These are phyloP conservation scores for Nidula microcarpa DNA, from an alignment of 768 basidiomycete species.

Conservation along the genomic window DNA sequence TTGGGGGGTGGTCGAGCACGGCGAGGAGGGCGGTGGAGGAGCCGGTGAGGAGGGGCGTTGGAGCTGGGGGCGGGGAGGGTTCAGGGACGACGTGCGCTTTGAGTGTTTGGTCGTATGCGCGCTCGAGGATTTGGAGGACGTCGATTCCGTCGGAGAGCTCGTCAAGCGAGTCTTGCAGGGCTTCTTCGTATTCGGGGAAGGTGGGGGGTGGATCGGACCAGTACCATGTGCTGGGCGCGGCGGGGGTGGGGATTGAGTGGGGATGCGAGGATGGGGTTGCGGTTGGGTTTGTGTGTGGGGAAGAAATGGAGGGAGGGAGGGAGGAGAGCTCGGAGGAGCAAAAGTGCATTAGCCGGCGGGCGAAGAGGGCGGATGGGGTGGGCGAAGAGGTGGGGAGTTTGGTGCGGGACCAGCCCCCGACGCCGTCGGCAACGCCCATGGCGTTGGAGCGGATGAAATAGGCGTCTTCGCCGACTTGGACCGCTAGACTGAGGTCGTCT, in stretches of 20 bases:
- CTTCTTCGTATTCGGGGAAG: slow-evolving; percentile 4
- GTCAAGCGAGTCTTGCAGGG: slow-evolving; percentile 40
- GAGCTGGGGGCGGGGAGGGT: slow-evolving; percentile 5
- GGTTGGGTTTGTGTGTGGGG: slow-evolving; percentile 8
- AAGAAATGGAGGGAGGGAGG: slow-evolving; percentile 6
- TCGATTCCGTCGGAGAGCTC: slow-evolving; percentile 71
- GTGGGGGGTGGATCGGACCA: slow-evolving; percentile 8
- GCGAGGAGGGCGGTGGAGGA: slow-evolving; percentile 70
- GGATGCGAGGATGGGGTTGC: slow-evolving; percentile 2
- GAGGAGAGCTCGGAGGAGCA: slow-evolving; percentile 60
- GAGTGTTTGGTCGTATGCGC: slow-evolving; percentile 65
- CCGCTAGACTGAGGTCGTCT: slow-evolving; percentile 43
- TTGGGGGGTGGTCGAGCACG: slow-evolving; percentile 46
- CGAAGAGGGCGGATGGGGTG: slow-evolving; percentile 54
- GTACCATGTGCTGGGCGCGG: slow-evolving; percentile 14
- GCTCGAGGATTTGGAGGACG: slow-evolving; percentile 64
- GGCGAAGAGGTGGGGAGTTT: slow-evolving; percentile 10
- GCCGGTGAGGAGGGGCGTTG: slow-evolving; percentile 47
- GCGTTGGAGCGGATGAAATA: slow-evolving; percentile 82
- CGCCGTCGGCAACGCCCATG: slow-evolving; percentile 94
- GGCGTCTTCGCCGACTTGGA: slow-evolving; percentile 90
- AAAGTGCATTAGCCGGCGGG: slow-evolving; percentile 82
- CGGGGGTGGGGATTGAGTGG: slow-evolving; percentile 11
- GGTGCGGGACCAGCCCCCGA: slow-evolving; percentile 71
- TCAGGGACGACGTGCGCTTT: slow-evolving; percentile 50